Conservation (phyloP, 331 rosid species). For the Pyracantha coccinea region DNA sequence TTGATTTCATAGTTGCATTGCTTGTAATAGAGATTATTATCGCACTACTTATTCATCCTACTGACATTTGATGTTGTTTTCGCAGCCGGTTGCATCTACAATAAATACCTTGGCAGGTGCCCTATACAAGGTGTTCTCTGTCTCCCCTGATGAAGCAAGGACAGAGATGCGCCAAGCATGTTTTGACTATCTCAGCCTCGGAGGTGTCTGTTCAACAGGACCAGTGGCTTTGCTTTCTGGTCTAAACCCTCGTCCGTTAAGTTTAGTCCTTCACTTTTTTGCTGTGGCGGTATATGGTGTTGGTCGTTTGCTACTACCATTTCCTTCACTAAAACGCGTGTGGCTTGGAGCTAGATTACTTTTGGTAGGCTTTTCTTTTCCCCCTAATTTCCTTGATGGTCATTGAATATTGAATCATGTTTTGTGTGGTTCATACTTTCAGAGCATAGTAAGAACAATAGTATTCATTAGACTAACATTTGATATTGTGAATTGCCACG, state of each 20-base stretch:
- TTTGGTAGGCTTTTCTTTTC: slow-evolving; percentile 26
- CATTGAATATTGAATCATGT: not conserved
- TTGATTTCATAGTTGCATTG: not conserved
- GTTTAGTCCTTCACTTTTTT: slow-evolving; percentile 53
- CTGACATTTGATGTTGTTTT: slow-evolving; percentile 3
- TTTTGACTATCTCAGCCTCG: slow-evolving; percentile 54
- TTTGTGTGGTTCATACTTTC: not conserved
- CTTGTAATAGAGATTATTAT: not conserved
- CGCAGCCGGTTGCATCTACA: slow-evolving; percentile 54
- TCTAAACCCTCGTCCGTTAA: slow-evolving; percentile 40
- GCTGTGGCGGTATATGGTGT: slow-evolving; percentile 49
- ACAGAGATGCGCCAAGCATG: slow-evolving; percentile 51
- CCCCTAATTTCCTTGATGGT: not conserved
- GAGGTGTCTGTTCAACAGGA: slow-evolving; percentile 42
- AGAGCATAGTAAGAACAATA: too few species aligned
- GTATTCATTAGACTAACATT: not conserved
- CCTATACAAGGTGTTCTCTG: slow-evolving; percentile 46
- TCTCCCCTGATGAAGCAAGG: slow-evolving; percentile 49
- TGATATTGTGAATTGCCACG: not conserved
- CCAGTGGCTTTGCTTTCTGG: slow-evolving; percentile 55
- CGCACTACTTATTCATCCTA: not conserved
- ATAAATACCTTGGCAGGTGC: slow-evolving; percentile 63
- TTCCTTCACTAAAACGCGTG: slow-evolving; percentile 39
- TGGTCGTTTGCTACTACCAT: slow-evolving; percentile 43
- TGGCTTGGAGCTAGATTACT: slow-evolving; percentile 43